Evolutionary conservation across 164 flowering plant genomes (phyloP).

Genomic region (Liriodendron chinense): DNA sequence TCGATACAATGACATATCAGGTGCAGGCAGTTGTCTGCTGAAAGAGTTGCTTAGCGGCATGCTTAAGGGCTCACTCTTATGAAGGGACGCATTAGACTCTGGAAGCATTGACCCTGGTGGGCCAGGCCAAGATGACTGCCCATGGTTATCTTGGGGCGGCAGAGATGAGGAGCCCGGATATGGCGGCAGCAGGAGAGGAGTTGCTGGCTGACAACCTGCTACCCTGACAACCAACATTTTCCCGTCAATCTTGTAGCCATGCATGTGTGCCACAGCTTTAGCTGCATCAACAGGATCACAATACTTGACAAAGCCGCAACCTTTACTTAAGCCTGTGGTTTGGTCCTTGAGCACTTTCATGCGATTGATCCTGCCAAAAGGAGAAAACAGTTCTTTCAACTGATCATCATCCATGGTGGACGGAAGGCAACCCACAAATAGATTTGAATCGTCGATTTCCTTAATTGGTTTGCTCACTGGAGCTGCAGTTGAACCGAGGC

Average conservation of each 20-base stretch:
- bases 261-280: slow-evolving; percentile 30
- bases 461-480: slow-evolving; percentile 15
- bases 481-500: slow-evolving; percentile 16
- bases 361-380: slow-evolving; percentile 32
- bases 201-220: slow-evolving; percentile 5
- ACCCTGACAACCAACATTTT: slow-evolving; percentile 35
- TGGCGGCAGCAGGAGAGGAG: slow-evolving; percentile 5
- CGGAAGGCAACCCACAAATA: slow-evolving; percentile 39
- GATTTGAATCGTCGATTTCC: slow-evolving; percentile 20
- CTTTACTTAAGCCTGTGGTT: slow-evolving; percentile 36
- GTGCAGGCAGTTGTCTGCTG: slow-evolving; percentile 5
- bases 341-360: slow-evolving; percentile 36
- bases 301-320: slow-evolving; percentile 47
- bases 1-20: not conserved
- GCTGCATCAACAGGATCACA: slow-evolving; percentile 28
- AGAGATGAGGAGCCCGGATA: slow-evolving; percentile 13
- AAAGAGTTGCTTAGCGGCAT: slow-evolving; percentile 11
- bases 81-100: slow-evolving; percentile 7
- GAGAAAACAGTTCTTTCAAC: slow-evolving; percentile 38
- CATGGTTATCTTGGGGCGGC: slow-evolving; percentile 5
- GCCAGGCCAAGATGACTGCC: slow-evolving; percentile 19
- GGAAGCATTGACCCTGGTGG: slow-evolving; percentile 26
- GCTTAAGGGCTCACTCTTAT: slow-evolving; percentile 8
- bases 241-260: slow-evolving; percentile 36
- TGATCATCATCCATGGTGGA: slow-evolving; percentile 24